A percentile compares a stretch with the other conserved stretches of the same genome.
phyloP scores from a whole-genome alignment of 164 flowering plant species.

The Platanus orientalis region DNA sequence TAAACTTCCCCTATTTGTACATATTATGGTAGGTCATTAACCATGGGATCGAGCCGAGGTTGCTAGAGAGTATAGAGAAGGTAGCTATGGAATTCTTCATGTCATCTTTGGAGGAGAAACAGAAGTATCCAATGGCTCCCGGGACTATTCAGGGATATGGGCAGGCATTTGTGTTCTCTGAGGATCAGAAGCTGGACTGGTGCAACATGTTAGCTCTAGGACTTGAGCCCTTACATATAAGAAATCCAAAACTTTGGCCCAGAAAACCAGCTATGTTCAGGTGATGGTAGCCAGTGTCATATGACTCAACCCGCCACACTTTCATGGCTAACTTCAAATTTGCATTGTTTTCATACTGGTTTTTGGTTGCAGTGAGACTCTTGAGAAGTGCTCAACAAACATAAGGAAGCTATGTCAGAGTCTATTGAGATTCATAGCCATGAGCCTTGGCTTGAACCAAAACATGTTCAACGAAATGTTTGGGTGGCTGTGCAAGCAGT shows the following conservation, averaged over 20 bases:
- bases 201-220: conserved; percentile 95
- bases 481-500: conserved; percentile 73
- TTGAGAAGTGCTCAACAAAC: conserved; percentile 56
- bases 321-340: not conserved
- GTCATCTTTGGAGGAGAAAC: conserved; percentile 75
- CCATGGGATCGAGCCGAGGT: conserved; percentile 55
- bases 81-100: conserved; percentile 69
- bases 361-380: conserved; percentile 46
- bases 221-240: conserved; percentile 36
- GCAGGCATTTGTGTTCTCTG: conserved; percentile 88
- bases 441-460: conserved; percentile 43
- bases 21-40: conserved; percentile 53
- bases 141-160: conserved; percentile 94
- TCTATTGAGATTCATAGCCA: conserved; percentile 57
- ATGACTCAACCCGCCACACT: too few species aligned
- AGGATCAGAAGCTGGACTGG: conserved; percentile 92
- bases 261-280: conserved; percentile 61
- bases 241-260: conserved; percentile 63
- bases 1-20: not conserved
- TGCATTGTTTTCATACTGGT: not conserved
- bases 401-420: conserved; percentile 55
- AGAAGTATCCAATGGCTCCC: conserved; percentile 74
- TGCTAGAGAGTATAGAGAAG: conserved; percentile 57
- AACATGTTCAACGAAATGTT: conserved; percentile 64
- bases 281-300: conserved; percentile 17